Evolutionary conservation across 2,329 filamentous ascomycete species (phyloP), one percentile per base, ranked within the genome.

Genomic region (Fusarium dlaminii): DNA sequence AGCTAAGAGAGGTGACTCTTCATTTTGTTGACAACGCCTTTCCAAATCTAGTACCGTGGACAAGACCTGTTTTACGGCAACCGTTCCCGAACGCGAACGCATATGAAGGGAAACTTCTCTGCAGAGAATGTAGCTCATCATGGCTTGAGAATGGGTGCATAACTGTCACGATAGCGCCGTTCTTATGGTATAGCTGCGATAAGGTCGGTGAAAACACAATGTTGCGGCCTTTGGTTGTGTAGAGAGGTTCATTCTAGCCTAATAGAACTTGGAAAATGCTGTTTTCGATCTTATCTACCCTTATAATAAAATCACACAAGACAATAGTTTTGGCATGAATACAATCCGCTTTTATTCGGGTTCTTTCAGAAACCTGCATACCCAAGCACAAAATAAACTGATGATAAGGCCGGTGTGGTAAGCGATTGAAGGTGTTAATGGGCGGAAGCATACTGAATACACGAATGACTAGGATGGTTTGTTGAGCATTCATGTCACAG

Each of bases 161-260:
- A 17, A n/a, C 22, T 7, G 8, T 18, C 18, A 56, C 58, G 8
- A 12, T 13, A 18, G 32, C 29, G 7, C 52, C 27, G 13, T 13
- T 59, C 8, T 43, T 22, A 20, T 63, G 60, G 60, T 45, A 46
- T 46, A 63, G 52, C 20, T 61, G 48, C 15, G 27, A 22, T 14
- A 12, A 36, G n/a, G 6, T 22, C 9, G 58, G 58, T 4, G 40
- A 30, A n/a, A 42, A 42, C 11, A 56, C 48, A 12, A 61, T 61
- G 18, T 13, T 56, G 8, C 29, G 18, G 13, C 15, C 10, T 14
- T 22, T 5, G 8, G 9, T 6, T 48, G 8, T 7, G 8, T 51
- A 24, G 22, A 27, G 20, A 20, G 9, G 13, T 9, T 32, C 6
- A 15, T 20, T 34, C 8, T 15, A 27, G 30, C 36, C 49, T 11